Conservation (phyloP, 768 basidiomycete species). For the Strobilomyces confusus region DNA sequence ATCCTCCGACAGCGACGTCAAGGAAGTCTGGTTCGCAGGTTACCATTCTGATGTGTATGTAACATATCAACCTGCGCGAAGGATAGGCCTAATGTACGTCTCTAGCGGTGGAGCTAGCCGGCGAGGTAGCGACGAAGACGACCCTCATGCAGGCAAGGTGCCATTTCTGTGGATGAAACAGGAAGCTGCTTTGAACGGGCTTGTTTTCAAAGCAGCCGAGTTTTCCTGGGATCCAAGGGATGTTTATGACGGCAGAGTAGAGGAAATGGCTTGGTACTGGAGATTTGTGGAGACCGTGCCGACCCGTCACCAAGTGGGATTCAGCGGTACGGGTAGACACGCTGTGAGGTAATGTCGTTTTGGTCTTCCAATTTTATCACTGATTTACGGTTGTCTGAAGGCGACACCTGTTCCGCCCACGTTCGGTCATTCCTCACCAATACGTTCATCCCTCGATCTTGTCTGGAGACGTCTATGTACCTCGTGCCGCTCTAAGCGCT, state of each 20-base stretch:
- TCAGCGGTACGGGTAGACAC: conserved; percentile 6
- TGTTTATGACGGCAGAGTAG: background rate
- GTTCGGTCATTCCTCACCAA: background rate
- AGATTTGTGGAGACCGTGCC: background rate
- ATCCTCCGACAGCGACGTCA: background rate
- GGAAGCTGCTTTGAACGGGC: conserved; percentile 3
- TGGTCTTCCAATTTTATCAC: background rate
- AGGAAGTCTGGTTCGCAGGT: conserved; percentile 13
- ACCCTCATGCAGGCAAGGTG: background rate
- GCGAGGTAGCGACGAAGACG: background rate
- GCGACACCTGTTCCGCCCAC: background rate
- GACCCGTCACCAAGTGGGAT: conserved; percentile 4
- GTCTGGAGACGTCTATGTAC: background rate
- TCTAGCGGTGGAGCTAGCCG: background rate
- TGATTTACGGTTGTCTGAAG: background rate
- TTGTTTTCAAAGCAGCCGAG: background rate
- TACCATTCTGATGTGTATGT: conserved; percentile 8
- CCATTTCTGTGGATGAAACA: conserved; percentile 7
- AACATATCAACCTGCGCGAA: background rate
- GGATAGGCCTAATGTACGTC: background rate
- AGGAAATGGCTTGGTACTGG: background rate
- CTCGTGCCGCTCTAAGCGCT: background rate
- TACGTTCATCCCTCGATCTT: background rate
- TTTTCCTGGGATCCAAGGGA: conserved; percentile 2
- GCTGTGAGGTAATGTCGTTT: background rate